phyloP scores from a whole-genome alignment of 2,329 filamentous ascomycete species.

The Aaosphaeria arxii region DNA sequence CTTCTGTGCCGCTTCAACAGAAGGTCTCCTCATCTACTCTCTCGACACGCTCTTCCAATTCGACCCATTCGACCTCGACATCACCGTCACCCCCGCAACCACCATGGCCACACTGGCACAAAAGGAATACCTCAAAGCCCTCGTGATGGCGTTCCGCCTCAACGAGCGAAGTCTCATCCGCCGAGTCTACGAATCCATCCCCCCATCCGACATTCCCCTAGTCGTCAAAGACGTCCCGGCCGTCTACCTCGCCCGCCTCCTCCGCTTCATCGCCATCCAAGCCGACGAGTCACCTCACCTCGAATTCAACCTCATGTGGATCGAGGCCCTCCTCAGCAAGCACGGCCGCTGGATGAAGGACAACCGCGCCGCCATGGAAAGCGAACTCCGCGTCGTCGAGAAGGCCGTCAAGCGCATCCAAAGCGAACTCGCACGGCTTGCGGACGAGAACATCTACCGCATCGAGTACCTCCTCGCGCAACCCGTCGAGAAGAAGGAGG shows the following conservation, averaged over 20 bases:
- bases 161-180: conserved; percentile 81
- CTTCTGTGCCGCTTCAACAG: conserved; percentile 93
- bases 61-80: conserved; percentile 93
- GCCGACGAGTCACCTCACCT: conserved; percentile 89
- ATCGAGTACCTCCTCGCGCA: conserved; percentile 75
- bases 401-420: conserved; percentile 77
- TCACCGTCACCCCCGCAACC: conserved; percentile 83
- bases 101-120: conserved; percentile 67
- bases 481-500: conserved; percentile 36
- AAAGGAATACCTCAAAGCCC: conserved; percentile 81
- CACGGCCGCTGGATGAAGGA: conserved; percentile 86
- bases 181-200: conserved; percentile 80
- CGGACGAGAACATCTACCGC: conserved; percentile 85
- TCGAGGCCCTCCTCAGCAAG: conserved; percentile 73
- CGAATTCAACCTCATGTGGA: conserved; percentile 92
- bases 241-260: conserved; percentile 80
- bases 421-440: conserved; percentile 76
- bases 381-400: conserved; percentile 80
- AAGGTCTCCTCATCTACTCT: conserved; percentile 91
- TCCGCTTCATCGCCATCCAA: conserved; percentile 84
- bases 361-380: conserved; percentile 72
- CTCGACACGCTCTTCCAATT: conserved; percentile 82
- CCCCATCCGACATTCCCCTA: conserved; percentile 69
- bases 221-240: conserved; percentile 76
- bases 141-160: conserved; percentile 96